Evolutionary conservation across 1,139 yeast genomes (phyloP).

Genomic region (Sugiyamaella japonica): DNA sequence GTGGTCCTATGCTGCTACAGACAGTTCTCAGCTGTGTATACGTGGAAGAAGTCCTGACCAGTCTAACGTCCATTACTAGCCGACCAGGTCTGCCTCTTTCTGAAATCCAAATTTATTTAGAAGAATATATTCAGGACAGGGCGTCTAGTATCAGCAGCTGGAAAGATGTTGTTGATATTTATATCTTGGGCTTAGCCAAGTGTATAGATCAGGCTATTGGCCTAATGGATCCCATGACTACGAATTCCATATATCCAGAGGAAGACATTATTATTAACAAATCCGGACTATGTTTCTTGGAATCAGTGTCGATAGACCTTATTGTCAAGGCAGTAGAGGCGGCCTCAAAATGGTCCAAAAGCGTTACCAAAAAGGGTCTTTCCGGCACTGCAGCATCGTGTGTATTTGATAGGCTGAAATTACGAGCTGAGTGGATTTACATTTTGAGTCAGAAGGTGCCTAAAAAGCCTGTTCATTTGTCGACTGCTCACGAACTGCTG

Average conservation of each 20-base stretch:
- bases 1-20: conserved; percentile 41
- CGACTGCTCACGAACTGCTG: conserved; percentile 20
- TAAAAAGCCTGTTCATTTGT: conserved; percentile 27
- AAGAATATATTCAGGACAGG: conserved; percentile 18
- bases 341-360: conserved; percentile 28
- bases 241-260: conserved; percentile 33
- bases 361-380: conserved; percentile 16
- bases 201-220: conserved; percentile 29
- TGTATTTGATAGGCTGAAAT: conserved; percentile 23
- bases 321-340: conserved; percentile 29
- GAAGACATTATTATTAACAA: conserved; percentile 36
- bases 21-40: conserved; percentile 40
- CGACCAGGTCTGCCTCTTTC: conserved; percentile 7
- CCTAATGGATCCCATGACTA: conserved; percentile 23
- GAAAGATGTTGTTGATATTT: conserved; percentile 31
- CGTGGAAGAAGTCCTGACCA: conserved; percentile 37
- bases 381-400: conserved; percentile 3
- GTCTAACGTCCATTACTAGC: conserved; percentile 20
- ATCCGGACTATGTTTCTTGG: conserved; percentile 31
- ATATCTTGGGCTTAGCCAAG: conserved; percentile 34
- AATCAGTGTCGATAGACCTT: conserved; percentile 25
- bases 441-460: conserved; percentile 28
- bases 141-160: conserved; percentile 21
- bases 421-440: conserved; percentile 28
- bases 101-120: conserved; percentile 19